These are phyloP conservation scores for Rhizopogon salebrosus DNA, from an alignment of 768 basidiomycete genomes.

Conservation along the genomic window DNA sequence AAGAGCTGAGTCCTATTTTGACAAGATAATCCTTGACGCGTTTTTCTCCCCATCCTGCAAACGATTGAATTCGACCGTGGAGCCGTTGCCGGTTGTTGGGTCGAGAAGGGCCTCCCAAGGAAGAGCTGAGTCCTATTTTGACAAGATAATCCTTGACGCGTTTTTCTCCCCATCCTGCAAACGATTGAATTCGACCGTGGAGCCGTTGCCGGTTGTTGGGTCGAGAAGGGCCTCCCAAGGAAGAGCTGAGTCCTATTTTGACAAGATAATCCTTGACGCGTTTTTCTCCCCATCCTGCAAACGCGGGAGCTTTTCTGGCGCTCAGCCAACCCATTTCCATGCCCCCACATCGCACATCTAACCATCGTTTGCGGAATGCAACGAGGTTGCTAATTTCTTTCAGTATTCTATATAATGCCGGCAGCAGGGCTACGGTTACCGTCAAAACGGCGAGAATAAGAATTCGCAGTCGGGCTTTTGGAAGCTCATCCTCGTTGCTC, in stretches of 20 bases:
- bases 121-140: constrained; percentile 61
- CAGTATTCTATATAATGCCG: constrained; percentile 60
- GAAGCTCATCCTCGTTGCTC: constrained; percentile 28
- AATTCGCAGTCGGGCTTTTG: constrained; percentile 52
- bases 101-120: constrained; percentile 35
- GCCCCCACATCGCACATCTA: constrained; percentile 57
- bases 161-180: constrained; percentile 70
- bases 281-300: constrained; percentile 70
- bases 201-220: constrained; percentile 21
- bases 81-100: constrained; percentile 21
- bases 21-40: constrained; percentile 64
- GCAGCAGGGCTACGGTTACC: constrained; percentile 56
- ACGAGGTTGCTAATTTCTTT: constrained; percentile 56
- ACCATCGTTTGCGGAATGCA: constrained; percentile 54
- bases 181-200: too few species aligned
- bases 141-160: constrained; percentile 64
- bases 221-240: constrained; percentile 35
- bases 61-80: too few species aligned
- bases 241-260: constrained; percentile 61
- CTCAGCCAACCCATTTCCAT: constrained; percentile 77
- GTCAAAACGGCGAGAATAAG: constrained; percentile 64
- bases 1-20: constrained; percentile 58
- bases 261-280: constrained; percentile 64
- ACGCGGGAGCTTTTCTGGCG: constrained; percentile 56
- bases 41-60: constrained; percentile 69